phyloP scores from a whole-genome alignment of 2,329 filamentous ascomycete species.

The Helotiales sp. region DNA sequence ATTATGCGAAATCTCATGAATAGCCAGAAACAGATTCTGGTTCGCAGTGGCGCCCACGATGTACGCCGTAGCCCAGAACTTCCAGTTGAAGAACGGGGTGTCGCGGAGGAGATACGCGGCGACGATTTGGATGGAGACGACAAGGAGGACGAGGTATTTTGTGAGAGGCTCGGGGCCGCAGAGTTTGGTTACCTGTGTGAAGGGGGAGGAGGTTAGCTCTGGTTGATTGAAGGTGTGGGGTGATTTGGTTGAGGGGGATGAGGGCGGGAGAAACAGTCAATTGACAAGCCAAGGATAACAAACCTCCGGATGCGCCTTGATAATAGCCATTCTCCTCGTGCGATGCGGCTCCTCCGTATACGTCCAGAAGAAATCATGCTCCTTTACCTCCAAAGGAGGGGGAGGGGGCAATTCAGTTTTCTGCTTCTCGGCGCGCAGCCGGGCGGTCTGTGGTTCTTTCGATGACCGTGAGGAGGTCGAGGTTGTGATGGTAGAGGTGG shows the following conservation, averaged over 20 bases:
- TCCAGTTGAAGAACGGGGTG: slow-evolving; percentile 79
- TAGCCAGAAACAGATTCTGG: slow-evolving; percentile 97
- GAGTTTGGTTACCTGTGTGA: slow-evolving; percentile 82
- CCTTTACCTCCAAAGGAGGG: slow-evolving; percentile 36
- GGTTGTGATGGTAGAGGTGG: slow-evolving; percentile 33
- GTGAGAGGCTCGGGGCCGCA: slow-evolving; percentile 96
- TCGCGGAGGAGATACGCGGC: slow-evolving; percentile 79
- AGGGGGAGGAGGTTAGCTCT: slow-evolving; percentile 10
- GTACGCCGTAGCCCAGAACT: slow-evolving; percentile 87
- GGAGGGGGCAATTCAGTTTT: slow-evolving; percentile 6
- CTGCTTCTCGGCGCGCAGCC: slow-evolving; percentile 23
- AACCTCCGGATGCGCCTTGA: slow-evolving; percentile 97
- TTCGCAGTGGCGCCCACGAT: slow-evolving; percentile 92
- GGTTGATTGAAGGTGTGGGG: background rate
- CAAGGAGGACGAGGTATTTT: slow-evolving; percentile 85
- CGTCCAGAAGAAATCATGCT: slow-evolving; percentile 85
- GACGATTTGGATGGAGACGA: slow-evolving; percentile 80
- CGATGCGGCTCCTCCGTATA: slow-evolving; percentile 98
- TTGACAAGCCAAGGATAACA: slow-evolving; percentile 22
- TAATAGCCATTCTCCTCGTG: slow-evolving; percentile 88
- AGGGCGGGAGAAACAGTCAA: background rate
- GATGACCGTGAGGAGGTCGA: slow-evolving; percentile 29
- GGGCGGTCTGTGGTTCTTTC: slow-evolving; percentile 18
- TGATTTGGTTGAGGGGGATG: background rate
- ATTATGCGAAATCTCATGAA: slow-evolving; percentile 99